phyloP scores from a whole-genome alignment of 2,329 filamentous ascomycete genomes.

The Aspergillus pseudoterreus region DNA sequence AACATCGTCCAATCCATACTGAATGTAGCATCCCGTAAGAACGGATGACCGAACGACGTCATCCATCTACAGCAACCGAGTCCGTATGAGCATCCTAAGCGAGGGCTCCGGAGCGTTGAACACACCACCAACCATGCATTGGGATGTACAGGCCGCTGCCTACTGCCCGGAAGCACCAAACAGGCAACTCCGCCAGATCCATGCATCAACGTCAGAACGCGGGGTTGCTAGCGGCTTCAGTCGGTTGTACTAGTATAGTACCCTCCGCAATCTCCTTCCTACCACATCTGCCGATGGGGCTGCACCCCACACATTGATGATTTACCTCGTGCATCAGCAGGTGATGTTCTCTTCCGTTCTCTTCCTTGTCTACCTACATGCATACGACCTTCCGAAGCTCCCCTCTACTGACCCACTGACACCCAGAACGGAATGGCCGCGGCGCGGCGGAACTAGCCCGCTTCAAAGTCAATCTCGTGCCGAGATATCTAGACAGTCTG shows the following conservation, averaged over 20 bases:
- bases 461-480: neutral
- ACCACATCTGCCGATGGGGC: neutral
- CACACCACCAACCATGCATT: neutral
- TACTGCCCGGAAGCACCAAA: conserved; percentile 6
- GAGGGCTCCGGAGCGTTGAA: neutral
- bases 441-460: neutral
- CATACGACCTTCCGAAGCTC: too few species aligned
- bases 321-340: too few species aligned
- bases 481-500: neutral
- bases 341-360: too few species aligned
- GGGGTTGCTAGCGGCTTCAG: neutral
- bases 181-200: conserved; percentile 6
- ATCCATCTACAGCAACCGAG: neutral
- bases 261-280: neutral
- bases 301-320: too few species aligned
- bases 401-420: too few species aligned
- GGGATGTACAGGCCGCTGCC: neutral
- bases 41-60: too few species aligned
- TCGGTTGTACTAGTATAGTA: neutral
- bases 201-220: too few species aligned
- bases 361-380: too few species aligned
- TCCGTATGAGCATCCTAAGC: neutral
- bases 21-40: too few species aligned
- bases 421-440: neutral
- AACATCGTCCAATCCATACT: too few species aligned